phyloP scores from a whole-genome alignment of 257 asterid genomes.

The Rubia yunnanensis region DNA sequence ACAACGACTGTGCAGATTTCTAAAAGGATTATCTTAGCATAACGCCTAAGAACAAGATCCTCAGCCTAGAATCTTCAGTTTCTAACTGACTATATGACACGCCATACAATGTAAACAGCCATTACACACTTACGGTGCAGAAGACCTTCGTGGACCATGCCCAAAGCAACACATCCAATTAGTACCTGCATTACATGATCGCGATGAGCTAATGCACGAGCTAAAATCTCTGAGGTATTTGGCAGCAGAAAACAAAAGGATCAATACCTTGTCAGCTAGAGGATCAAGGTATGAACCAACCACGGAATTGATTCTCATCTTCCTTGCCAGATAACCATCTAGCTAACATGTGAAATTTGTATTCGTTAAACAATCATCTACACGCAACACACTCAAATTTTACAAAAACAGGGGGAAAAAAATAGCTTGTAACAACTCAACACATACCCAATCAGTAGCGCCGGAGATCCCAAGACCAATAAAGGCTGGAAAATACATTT shows the following conservation, averaged over 20 bases:
- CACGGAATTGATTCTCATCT: conserved; percentile 76
- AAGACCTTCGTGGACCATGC: conserved; percentile 86
- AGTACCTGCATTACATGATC: conserved; percentile 43
- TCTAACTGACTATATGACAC: not conserved
- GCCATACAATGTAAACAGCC: not conserved
- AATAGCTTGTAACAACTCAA: conserved; percentile 1
- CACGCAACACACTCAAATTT: not conserved
- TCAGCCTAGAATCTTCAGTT: not conserved
- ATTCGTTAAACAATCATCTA: conserved; percentile 8
- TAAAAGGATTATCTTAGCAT: not conserved
- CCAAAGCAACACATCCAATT: conserved; percentile 77
- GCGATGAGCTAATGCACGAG: conserved; percentile 2
- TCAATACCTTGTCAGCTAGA: conserved; percentile 85
- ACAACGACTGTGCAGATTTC: not conserved
- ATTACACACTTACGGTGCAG: conserved; percentile 57
- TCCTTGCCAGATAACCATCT: conserved; percentile 94
- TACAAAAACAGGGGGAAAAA: not conserved
- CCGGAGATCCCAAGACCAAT: conserved; percentile 84
- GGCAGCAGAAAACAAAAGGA: not conserved
- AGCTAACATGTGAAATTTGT: conserved; percentile 40
- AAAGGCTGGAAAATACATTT: conserved; percentile 79
- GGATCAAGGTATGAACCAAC: conserved; percentile 99
- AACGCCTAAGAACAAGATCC: not conserved
- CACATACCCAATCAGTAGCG: conserved; percentile 85
- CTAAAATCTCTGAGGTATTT: not conserved